Base-by-base conservation (phyloP, 306 rosid genomes). In the Cicer cuneatum region DNA sequence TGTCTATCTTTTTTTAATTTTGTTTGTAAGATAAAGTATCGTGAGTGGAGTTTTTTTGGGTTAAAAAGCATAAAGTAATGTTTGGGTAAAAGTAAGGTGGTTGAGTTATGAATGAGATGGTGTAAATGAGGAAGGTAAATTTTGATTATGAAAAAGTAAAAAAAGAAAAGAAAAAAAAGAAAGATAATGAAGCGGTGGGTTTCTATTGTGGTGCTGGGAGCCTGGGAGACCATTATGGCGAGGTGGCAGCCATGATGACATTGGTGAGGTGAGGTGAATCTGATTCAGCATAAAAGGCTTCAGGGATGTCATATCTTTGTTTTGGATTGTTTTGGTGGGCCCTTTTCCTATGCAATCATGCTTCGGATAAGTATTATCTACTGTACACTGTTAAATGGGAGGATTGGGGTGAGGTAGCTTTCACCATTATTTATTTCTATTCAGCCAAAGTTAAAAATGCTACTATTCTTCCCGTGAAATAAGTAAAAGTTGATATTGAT, bases 181-280 rank as follows among this genome's bases (percentile, higher is more conserved):
- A 14, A 64, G 29, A 68, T 41, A 51, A 69, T 43, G 52, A 39
- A 42, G 16, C 43, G 66, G 75, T 63, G 72, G 76, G 75, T 53
- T 37, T 66, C n/a, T 46, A 1, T 62, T 4, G 63, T 16, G 60
- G 43, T 77, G 83, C 39, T 61, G 66, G 85, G 75, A 80, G 52
- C 16, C 64, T 45, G 51, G 75, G 75, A 81, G 83, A 56, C 75
- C 80, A 80, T 46, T 46, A 69, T 68, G 77, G 37, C 13, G 48
- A 74, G 58, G 63, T 18, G 75, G 71, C 46, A 46, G 84, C 43
- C 16, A 84, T 80, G 64, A 77, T 69, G 83, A 73, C 4, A 39
- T 29, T 69, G 64, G 71, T 5, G 68, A 81, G 72, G 74, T 73
- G 81, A 77, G 24, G 61, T 74, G 81, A 74, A 79, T 78, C 78